Evolutionary conservation across 148 eudicot genomes (phyloP).

Genomic region (Pouteria glomerata): DNA sequence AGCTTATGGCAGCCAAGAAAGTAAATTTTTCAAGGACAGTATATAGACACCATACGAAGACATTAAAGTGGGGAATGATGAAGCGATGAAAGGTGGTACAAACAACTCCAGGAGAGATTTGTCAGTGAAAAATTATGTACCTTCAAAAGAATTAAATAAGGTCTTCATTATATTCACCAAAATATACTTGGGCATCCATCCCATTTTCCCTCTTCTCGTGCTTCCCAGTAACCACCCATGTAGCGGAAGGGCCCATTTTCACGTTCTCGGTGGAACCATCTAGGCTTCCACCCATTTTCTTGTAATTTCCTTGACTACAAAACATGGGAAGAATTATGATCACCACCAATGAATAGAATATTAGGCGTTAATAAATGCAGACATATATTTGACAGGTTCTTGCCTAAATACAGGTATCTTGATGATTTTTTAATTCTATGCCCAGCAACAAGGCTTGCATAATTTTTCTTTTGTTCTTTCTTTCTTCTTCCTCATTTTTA

Average conservation of each 20-base stretch:
- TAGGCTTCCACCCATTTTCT: constrained; percentile 73
- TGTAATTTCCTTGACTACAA: constrained; percentile 63
- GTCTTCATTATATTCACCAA: constrained; percentile 46
- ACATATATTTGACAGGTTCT: neutral
- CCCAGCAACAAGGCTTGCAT: too few relatives aligned
- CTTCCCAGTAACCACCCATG: constrained; percentile 70
- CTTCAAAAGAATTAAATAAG: constrained; percentile 18
- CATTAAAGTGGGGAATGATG: too few relatives aligned
- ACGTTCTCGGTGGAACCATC: constrained; percentile 56
- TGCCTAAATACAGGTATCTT: neutral
- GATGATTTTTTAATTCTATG: too few relatives aligned
- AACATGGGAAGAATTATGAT: neutral
- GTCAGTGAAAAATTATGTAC: too few relatives aligned
- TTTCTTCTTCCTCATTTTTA: too few relatives aligned
- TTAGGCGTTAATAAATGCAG: neutral
- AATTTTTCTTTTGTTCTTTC: too few relatives aligned
- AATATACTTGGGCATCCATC: constrained; percentile 56
- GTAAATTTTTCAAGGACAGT: too few relatives aligned
- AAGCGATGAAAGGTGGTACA: too few relatives aligned
- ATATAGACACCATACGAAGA: too few relatives aligned
- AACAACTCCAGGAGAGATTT: too few relatives aligned
- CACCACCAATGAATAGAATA: neutral
- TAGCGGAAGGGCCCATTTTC: constrained; percentile 47
- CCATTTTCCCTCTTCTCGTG: constrained; percentile 50
- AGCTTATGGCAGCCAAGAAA: too few relatives aligned